Evolutionary conservation across 148 eudicot species (phyloP).

Genomic region (Heliamphora exappendiculata): DNA sequence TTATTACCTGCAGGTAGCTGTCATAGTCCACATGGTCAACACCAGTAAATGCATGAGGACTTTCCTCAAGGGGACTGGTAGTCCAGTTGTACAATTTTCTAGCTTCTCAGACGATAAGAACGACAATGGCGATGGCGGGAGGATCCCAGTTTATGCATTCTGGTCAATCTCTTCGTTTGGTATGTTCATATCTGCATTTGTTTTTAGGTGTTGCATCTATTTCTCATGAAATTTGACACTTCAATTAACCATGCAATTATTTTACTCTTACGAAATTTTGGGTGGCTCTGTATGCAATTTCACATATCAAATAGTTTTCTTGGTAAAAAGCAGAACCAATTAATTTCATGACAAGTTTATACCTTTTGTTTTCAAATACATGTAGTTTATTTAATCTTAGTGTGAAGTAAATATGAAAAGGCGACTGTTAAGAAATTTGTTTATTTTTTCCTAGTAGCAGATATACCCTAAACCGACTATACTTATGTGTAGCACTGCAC

Average conservation of each 20-base stretch:
- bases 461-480: background rate
- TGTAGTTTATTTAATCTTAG: background rate
- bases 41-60: conserved; percentile 68
- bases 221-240: background rate
- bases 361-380: no score
- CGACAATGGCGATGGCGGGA: conserved; percentile 87
- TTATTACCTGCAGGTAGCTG: conserved; percentile 42
- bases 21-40: conserved; percentile 44
- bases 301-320: background rate
- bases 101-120: conserved; percentile 31
- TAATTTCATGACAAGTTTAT: no score
- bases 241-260: background rate
- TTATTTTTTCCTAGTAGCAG: background rate
- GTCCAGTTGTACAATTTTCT: conserved; percentile 59
- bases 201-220: background rate
- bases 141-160: conserved; percentile 61
- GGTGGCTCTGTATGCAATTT: background rate
- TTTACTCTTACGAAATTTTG: background rate
- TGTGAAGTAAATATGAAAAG: background rate
- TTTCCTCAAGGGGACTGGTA: conserved; percentile 42
- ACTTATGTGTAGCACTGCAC: background rate
- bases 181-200: conserved; percentile 26
- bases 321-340: background rate
- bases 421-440: background rate
- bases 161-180: conserved; percentile 59